Evolutionary conservation across 441 rosid genomes (phyloP).

Genomic region (Populus tomentosa): DNA sequence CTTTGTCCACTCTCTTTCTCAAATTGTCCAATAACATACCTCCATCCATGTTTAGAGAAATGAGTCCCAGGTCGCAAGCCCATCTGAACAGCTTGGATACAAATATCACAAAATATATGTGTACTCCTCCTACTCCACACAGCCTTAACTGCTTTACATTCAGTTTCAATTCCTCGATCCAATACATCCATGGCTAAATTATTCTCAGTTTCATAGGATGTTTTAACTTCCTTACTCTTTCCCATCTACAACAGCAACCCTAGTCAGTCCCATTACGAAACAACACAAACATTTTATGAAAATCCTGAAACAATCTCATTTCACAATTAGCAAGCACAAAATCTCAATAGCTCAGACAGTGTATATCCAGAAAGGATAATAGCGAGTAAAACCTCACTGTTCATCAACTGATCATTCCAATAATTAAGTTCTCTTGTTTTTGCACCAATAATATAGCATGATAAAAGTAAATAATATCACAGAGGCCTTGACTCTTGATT

Average conservation of each 20-base stretch:
- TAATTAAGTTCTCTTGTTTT: neutral
- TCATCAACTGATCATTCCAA: neutral
- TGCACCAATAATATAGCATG: neutral
- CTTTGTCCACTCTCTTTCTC: constrained; percentile 11
- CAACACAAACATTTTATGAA: neutral
- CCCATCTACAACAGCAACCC: constrained; percentile 1
- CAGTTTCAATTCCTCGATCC: neutral
- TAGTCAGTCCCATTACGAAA: neutral
- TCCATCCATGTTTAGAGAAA: constrained; percentile 11
- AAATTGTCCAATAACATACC: constrained; percentile 2
- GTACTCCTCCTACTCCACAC: constrained; percentile 5
- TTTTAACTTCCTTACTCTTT: neutral
- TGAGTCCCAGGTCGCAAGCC: constrained; percentile 15
- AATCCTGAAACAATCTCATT: neutral
- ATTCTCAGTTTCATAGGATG: neutral
- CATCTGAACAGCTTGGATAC: constrained; percentile 10
- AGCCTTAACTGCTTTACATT: constrained; percentile 3
- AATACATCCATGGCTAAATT: neutral
- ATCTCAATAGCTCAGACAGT: neutral
- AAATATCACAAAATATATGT: constrained; percentile 4
- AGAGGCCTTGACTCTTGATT: neutral
- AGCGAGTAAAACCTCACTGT: neutral
- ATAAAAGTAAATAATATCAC: neutral
- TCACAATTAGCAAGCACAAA: neutral
- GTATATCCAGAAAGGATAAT: neutral